Conservation (phyloP, 2,329 filamentous ascomycete genomes). For the Arthrobotrys sinensis region DNA sequence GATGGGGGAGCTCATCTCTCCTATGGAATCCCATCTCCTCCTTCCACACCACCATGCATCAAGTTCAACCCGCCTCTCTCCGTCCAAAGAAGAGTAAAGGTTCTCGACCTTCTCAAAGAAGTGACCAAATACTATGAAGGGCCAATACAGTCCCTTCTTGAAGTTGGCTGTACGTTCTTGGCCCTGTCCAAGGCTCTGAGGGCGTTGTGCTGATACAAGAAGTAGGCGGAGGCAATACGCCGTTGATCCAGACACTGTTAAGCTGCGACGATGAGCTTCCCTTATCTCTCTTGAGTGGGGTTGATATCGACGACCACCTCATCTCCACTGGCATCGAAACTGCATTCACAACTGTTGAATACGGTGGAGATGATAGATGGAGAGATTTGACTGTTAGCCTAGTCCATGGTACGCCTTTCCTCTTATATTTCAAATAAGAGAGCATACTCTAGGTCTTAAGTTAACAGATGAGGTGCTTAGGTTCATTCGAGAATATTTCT, state of each 20-base stretch:
- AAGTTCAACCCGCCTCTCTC: conserved; percentile 63
- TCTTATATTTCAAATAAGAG: neutral
- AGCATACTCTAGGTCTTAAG: neutral
- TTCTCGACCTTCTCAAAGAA: conserved; percentile 59
- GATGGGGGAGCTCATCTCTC: neutral
- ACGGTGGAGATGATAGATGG: conserved; percentile 61
- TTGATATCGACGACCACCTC: conserved; percentile 63
- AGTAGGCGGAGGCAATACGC: conserved; percentile 60
- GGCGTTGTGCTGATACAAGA: neutral
- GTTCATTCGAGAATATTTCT: conserved; percentile 62
- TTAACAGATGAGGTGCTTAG: conserved; percentile 14
- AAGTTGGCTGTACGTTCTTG: conserved; percentile 62
- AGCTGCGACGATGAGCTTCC: conserved; percentile 63
- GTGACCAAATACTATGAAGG: conserved; percentile 44
- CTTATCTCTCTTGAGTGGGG: conserved; percentile 62
- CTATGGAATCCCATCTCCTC: conserved; percentile 43
- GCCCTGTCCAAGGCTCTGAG: neutral
- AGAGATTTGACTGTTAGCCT: conserved; percentile 62
- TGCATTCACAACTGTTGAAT: conserved; percentile 58
- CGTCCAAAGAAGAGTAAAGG: conserved; percentile 61
- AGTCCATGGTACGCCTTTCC: conserved; percentile 60
- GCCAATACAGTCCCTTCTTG: conserved; percentile 62
- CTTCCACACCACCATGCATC: conserved; percentile 46
- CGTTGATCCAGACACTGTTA: conserved; percentile 63
- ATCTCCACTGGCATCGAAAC: conserved; percentile 49